phyloP scores from a whole-genome alignment of 1,284 basidiomycete species.

The Ceratobasidium sp. region DNA sequence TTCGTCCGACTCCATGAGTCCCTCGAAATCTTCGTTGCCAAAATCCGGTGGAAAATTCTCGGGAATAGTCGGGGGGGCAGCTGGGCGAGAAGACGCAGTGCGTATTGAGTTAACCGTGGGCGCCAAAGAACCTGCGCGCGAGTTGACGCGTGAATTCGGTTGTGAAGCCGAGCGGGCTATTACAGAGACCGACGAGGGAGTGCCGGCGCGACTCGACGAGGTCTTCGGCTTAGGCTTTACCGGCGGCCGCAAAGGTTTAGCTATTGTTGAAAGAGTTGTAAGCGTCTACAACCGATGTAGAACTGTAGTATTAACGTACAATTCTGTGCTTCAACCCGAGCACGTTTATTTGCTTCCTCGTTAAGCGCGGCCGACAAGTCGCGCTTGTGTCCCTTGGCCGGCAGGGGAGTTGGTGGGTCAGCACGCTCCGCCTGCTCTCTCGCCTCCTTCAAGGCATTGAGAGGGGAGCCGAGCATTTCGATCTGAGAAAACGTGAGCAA shows the following conservation, averaged over 20 bases:
- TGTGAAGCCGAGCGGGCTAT: too few relatives aligned
- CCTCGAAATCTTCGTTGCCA: not conserved
- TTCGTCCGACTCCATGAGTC: not conserved
- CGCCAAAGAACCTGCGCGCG: not conserved
- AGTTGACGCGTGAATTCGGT: too few relatives aligned
- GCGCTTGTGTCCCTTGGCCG: not conserved
- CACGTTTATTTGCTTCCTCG: not conserved
- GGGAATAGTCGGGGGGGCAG: not conserved
- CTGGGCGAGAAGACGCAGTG: not conserved
- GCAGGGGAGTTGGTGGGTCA: not conserved
- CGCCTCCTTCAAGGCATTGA: not conserved
- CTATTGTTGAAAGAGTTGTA: too few relatives aligned
- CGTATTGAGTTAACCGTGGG: not conserved
- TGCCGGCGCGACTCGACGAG: too few relatives aligned
- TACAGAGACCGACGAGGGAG: too few relatives aligned
- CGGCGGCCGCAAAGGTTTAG: too few relatives aligned
- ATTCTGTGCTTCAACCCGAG: not conserved
- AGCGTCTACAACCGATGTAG: not conserved
- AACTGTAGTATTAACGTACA: too few relatives aligned
- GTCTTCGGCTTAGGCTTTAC: too few relatives aligned
- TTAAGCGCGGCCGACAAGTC: not conserved
- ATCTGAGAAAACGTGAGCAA: not conserved
- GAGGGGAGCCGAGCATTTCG: not conserved
- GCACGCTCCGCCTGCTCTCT: constrained; percentile 4
- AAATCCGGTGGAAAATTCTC: not conserved